Conservation (phyloP, 1,284 basidiomycete species). For the Sporisorium iseilematis-ciliati region DNA sequence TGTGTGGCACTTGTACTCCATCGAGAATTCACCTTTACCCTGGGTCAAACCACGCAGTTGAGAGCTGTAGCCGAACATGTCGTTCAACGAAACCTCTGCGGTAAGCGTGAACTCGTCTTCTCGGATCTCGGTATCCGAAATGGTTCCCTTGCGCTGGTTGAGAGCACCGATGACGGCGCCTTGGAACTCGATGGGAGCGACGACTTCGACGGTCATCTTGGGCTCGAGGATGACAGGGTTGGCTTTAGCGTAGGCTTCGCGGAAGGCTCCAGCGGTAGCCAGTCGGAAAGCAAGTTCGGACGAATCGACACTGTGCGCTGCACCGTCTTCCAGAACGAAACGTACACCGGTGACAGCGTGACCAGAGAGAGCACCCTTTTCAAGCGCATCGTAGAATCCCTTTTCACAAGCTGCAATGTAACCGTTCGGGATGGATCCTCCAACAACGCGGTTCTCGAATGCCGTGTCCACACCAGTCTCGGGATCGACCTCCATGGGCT, state of each 20-base stretch:
- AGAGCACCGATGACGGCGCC: constrained; percentile 94
- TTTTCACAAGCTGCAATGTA: constrained; percentile 97
- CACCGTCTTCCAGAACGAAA: constrained; percentile 91
- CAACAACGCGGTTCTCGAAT: constrained; percentile 91
- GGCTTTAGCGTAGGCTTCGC: constrained; percentile 85
- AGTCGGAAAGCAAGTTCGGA: constrained; percentile 95
- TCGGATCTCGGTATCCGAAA: constrained; percentile 94
- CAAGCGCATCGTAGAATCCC: constrained; percentile 94
- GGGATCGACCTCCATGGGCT: constrained; percentile 85
- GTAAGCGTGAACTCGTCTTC: constrained; percentile 95
- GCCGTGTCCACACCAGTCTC: constrained; percentile 86
- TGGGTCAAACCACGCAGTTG: constrained; percentile 88
- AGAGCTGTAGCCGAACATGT: constrained; percentile 89
- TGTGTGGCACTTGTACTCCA: constrained; percentile 87
- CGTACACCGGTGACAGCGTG: constrained; percentile 88
- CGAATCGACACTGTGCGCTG: constrained; percentile 94
- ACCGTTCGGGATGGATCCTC: constrained; percentile 88
- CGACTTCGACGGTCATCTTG: constrained; percentile 97
- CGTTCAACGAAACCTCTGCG: constrained; percentile 94
- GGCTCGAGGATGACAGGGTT: constrained; percentile 90
- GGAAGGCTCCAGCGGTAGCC: constrained; percentile 90
- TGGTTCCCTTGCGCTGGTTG: constrained; percentile 92
- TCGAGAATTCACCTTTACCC: constrained; percentile 74
- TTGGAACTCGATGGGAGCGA: constrained; percentile 96
- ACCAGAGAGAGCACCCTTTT: constrained; percentile 90